phyloP scores from a whole-genome alignment of 129 eudicot species.

The Flaveria trinervia region DNA sequence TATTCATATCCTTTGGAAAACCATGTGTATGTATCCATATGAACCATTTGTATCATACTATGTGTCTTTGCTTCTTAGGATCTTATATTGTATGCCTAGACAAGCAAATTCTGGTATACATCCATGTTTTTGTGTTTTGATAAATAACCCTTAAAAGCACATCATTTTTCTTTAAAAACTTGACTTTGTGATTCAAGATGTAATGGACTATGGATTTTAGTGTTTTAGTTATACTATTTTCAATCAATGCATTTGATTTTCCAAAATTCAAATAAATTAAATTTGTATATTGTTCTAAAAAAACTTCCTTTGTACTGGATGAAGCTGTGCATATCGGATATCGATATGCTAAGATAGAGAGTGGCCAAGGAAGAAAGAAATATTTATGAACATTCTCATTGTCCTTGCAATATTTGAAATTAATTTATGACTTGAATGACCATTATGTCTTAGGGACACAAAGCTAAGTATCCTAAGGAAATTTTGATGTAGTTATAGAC shows the following conservation, averaged over 20 bases:
- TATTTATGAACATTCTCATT: not conserved
- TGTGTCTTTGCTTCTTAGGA: not conserved
- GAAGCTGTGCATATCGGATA: not conserved
- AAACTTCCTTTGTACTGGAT: not conserved
- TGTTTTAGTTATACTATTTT: not conserved
- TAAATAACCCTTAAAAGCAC: not conserved
- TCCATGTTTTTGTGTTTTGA: not conserved
- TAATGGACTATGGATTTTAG: not conserved
- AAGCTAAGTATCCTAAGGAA: not conserved
- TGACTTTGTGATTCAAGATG: not conserved
- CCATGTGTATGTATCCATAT: not conserved
- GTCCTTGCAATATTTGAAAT: not conserved
- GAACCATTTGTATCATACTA: not conserved
- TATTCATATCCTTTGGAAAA: not conserved
- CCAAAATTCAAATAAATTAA: not conserved
- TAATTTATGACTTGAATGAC: not conserved
- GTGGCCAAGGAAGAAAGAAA: not conserved
- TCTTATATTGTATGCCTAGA: not conserved
- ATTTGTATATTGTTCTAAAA: not conserved
- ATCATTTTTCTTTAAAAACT: constrained; percentile 1
- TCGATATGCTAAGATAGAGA: not conserved
- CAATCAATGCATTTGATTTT: not conserved
- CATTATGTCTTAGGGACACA: not conserved
- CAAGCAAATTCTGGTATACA: not conserved
- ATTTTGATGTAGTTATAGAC: not conserved